Evolutionary conservation across 2,329 filamentous ascomycete genomes (phyloP).

Genomic region (Paradendryphiella salina): DNA sequence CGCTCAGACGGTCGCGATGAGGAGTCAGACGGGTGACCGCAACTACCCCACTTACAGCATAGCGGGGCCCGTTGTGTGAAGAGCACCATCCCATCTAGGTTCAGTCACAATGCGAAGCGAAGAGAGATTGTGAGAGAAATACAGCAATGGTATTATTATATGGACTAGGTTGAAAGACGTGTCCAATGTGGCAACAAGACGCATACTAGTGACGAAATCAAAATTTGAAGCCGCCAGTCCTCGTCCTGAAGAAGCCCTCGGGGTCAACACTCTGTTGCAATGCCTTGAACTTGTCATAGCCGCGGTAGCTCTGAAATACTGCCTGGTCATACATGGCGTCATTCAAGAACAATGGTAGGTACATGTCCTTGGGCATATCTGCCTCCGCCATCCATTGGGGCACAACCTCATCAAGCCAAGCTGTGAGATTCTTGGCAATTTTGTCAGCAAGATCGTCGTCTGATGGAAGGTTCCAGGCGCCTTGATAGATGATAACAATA

Average conservation of each 20-base stretch:
- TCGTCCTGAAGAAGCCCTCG: constrained; percentile 24
- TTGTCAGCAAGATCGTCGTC: constrained; percentile 21
- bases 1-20: neutral
- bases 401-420: constrained; percentile 28
- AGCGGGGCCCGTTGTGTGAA: constrained; percentile 8
- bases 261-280: constrained; percentile 29
- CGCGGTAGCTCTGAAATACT: constrained; percentile 26
- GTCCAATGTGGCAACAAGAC: neutral
- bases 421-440: constrained; percentile 23
- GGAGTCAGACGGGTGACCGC: constrained; percentile 6
- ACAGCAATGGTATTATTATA: neutral
- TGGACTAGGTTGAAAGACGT: neutral
- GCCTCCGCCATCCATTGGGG: constrained; percentile 31
- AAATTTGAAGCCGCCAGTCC: constrained; percentile 30
- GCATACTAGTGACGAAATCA: neutral
- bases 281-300: constrained; percentile 24
- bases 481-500: constrained; percentile 28
- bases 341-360: constrained; percentile 31
- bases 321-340: constrained; percentile 30
- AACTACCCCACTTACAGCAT: constrained; percentile 18
- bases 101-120: neutral
- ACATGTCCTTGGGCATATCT: constrained; percentile 18
- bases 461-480: constrained; percentile 19
- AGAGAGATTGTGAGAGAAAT: neutral
- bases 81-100: constrained; percentile 11